phyloP scores from a whole-genome alignment of 2,329 filamentous ascomycete genomes.

The Cercospora zeae-maydis region DNA sequence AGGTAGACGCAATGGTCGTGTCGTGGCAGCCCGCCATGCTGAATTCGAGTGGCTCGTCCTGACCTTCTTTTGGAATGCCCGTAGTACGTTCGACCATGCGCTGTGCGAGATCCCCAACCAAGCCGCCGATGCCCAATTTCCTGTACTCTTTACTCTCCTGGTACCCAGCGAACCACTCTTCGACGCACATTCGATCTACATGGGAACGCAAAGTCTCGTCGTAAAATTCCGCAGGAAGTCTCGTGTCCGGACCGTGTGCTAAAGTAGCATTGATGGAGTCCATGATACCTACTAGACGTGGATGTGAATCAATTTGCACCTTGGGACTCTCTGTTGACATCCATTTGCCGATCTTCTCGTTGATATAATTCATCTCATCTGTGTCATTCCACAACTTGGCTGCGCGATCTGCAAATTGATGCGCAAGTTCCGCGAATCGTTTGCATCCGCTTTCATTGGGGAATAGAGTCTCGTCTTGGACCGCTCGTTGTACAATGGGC shows the following conservation, averaged over 20 bases:
- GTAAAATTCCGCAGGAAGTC: slow-evolving; percentile 82
- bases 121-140: slow-evolving; percentile 77
- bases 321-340: slow-evolving; percentile 67
- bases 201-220: slow-evolving; percentile 67
- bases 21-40: slow-evolving; percentile 86
- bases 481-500: slow-evolving; percentile 45
- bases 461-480: slow-evolving; percentile 49
- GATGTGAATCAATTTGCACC: slow-evolving; percentile 79
- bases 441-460: slow-evolving; percentile 50
- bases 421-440: slow-evolving; percentile 47
- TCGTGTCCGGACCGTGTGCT: slow-evolving; percentile 76
- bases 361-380: slow-evolving; percentile 79
- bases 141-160: slow-evolving; percentile 81
- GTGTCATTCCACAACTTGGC: slow-evolving; percentile 53
- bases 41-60: slow-evolving; percentile 61
- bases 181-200: slow-evolving; percentile 69
- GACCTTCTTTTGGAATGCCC: slow-evolving; percentile 38
- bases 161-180: slow-evolving; percentile 93
- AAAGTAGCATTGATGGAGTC: slow-evolving; percentile 87
- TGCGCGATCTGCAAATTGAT: slow-evolving; percentile 48
- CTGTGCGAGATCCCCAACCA: slow-evolving; percentile 76
- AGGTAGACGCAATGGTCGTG: slow-evolving; percentile 78
- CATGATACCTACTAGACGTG: slow-evolving; percentile 84
- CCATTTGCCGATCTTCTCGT: slow-evolving; percentile 72
- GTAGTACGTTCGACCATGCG: slow-evolving; percentile 46